Base-by-base conservation (phyloP, 1,139 yeast genomes). In the Zygosaccharomyces sapae region DNA sequence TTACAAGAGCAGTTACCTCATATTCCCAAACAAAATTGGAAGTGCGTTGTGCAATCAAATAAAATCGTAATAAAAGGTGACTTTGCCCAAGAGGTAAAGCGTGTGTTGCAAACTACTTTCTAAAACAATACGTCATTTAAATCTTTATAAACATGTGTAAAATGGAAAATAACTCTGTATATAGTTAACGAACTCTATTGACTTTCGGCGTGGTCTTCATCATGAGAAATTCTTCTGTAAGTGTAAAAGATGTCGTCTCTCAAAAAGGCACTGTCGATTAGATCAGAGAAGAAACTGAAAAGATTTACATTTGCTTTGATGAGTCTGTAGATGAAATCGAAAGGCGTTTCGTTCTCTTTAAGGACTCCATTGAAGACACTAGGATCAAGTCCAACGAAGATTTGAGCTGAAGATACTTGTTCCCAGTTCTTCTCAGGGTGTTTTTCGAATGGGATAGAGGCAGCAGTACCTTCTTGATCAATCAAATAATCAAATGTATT, bases 61-160 rank as follows among this genome's bases (percentile, higher is more conserved):
- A 67, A 70, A 41, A 61, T 76, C 9, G 69, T 78, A 44, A 74
- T 85, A 46, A 80, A 79, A 61, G 92, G 92, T 20, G 79, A 82
- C 59, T 71, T 73, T 43, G 76, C 74, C 5, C 67, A 64, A 3
- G 67, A 63, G 22, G 63, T 83, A 13, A 79, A 72, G 56, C 55
- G 63, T 8, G 46, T 60, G 1, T 41, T 64, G 33, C 47, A 54
- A 2, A 46, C 44, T 2, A 51, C 54, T n/a, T 63, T 64, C 40
- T 64, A 29, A 50, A 22, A 16, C 19, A 20, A 10, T 9, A 9
- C 31, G n/a, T 27, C 31, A 10, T 27, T 8, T 27, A 27, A 27
- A 27, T 27, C 31, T 27, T 27, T 27, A 27, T 5, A 27, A 30
- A 38, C 36, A 35, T 25, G 31, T 33, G 30, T 38, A 16, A 33